These are phyloP conservation scores for Eucommia ulmoides DNA, from an alignment of 257 asterid genomes.

Conservation along the genomic window DNA sequence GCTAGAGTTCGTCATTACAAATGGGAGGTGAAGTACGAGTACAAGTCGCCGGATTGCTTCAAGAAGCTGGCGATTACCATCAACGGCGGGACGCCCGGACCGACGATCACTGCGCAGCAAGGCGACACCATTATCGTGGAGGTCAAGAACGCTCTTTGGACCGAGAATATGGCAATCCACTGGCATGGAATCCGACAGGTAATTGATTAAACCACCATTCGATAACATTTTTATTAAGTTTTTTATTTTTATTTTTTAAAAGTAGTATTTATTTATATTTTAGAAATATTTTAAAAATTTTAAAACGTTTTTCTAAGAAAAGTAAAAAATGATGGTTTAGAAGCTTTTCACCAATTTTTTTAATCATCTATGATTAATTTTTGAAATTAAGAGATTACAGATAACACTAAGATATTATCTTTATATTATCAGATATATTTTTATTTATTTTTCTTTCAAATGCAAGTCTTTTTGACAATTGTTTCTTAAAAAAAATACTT, in stretches of 20 bases:
- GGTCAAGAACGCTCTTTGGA: not conserved
- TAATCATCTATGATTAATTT: too few relatives aligned
- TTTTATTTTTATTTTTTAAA: too few relatives aligned
- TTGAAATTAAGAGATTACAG: too few relatives aligned
- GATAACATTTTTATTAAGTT: not conserved
- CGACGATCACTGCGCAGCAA: not conserved
- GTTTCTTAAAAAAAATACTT: not conserved
- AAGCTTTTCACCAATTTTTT: too few relatives aligned
- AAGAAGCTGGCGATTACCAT: not conserved
- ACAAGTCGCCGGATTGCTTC: not conserved
- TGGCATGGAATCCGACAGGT: constrained; percentile 9
- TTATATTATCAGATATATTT: too few relatives aligned
- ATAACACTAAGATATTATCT: too few relatives aligned
- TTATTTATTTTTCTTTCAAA: not conserved
- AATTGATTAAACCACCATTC: too few relatives aligned
- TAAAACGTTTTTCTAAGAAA: too few relatives aligned
- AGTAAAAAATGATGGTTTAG: too few relatives aligned
- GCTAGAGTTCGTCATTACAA: not conserved
- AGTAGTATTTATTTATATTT: too few relatives aligned
- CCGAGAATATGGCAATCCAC: not conserved
- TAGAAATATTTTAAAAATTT: too few relatives aligned
- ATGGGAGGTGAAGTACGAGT: not conserved
- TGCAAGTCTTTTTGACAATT: not conserved
- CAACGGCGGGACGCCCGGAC: not conserved
- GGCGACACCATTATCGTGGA: not conserved